A percentile compares a stretch with the other conserved stretches of the same genome.
Conservation (phyloP, 2,329 filamentous ascomycete genomes). For the Hypomyces perniciosus region DNA sequence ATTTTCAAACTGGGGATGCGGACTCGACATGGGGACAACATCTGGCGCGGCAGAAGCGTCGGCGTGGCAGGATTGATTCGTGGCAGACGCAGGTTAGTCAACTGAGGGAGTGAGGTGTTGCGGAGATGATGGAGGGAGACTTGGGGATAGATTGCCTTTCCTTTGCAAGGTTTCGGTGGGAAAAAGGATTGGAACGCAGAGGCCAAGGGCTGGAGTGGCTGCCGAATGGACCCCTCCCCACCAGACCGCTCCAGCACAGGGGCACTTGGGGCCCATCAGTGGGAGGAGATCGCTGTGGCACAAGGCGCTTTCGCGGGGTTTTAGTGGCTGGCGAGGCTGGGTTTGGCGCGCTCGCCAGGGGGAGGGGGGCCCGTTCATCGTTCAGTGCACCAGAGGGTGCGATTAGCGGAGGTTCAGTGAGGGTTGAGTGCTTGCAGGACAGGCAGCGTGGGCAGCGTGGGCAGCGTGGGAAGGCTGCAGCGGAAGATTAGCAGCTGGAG, state of each 20-base stretch:
- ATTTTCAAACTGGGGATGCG: slow-evolving; percentile 47
- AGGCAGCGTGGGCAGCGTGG: too few relatives aligned
- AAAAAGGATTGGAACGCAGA: slow-evolving; percentile 4
- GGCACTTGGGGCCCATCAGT: slow-evolving; percentile 9
- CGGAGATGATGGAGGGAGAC: slow-evolving; percentile 9
- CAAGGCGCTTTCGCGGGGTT: slow-evolving; percentile 25
- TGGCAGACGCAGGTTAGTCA: slow-evolving; percentile 15
- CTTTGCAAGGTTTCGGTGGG: slow-evolving; percentile 7
- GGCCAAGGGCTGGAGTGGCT: background rate
- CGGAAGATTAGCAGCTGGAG: too few relatives aligned
- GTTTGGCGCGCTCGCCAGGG: background rate
- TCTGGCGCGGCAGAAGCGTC: slow-evolving; percentile 35
- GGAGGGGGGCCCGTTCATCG: background rate
- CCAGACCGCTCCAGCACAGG: slow-evolving; percentile 8
- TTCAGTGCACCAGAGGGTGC: too few relatives aligned
- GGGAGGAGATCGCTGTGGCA: slow-evolving; percentile 20
- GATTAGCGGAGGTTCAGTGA: too few relatives aligned
- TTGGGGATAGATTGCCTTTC: background rate
- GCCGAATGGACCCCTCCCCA: slow-evolving; percentile 9
- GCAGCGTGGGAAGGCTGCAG: too few relatives aligned
- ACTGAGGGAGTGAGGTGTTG: slow-evolving; percentile 16
- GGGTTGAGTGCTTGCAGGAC: too few relatives aligned
- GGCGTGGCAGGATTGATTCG: slow-evolving; percentile 19
- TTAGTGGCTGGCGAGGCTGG: slow-evolving; percentile 21
- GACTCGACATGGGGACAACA: slow-evolving; percentile 55